Evolutionary conservation across 1,284 basidiomycete species (phyloP).

Genomic region (Boletus holoroseus): DNA sequence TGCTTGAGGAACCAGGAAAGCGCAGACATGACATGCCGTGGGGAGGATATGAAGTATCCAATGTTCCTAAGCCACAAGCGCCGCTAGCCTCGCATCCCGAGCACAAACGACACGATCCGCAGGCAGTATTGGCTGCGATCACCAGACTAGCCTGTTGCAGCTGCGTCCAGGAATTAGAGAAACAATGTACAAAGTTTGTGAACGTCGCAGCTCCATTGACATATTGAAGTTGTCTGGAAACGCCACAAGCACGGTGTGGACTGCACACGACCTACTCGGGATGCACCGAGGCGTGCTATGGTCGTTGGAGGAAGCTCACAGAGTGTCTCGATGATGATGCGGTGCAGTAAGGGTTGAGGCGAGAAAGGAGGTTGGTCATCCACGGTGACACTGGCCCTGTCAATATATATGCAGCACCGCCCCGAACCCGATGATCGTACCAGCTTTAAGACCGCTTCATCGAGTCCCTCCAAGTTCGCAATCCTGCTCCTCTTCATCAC

Average conservation of each 20-base stretch:
- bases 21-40: not conserved
- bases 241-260: not conserved
- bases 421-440: not conserved
- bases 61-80: not conserved
- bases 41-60: not conserved
- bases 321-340: not conserved
- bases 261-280: not conserved
- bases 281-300: not conserved
- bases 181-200: not conserved
- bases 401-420: not conserved
- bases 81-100: not conserved
- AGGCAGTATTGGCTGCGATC: not conserved
- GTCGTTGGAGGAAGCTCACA: not conserved
- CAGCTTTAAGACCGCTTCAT: not conserved
- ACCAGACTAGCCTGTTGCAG: not conserved
- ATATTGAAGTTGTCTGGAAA: too few species aligned
- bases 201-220: not conserved
- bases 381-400: not conserved
- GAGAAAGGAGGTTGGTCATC: conserved; percentile 5
- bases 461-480: not conserved
- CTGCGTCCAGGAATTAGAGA: not conserved
- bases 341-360: not conserved
- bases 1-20: too few species aligned
- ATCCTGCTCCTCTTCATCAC: not conserved
- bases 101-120: not conserved